Evolutionary conservation across 208 protist genomes (phyloP), one percentile per base, ranked within the genome.

Genomic region (Novymonas esmeraldas): DNA sequence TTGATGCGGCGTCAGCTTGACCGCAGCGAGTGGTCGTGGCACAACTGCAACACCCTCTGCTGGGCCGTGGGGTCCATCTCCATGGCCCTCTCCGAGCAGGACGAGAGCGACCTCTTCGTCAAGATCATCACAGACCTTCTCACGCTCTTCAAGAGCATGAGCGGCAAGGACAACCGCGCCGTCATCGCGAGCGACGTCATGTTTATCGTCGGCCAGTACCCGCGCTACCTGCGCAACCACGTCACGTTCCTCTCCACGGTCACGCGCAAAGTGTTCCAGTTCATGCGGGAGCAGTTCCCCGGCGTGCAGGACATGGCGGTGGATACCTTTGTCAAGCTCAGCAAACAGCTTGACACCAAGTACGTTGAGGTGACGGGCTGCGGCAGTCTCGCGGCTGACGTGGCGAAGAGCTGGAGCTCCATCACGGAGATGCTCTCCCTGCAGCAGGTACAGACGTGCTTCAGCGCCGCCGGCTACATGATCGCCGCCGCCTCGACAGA

Each of bases 271-370:
- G 88, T 99, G 9, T 99, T 99, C 69, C 98, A 99, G 73, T 99
- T 99, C 74, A 99, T 99, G 99, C 94, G 98, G 51, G 99, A 99
- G 69, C 85, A 84, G 26, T 98, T 99, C 76, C 96, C 95, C 5
- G 99, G 99, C 26, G 98, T 99, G 34, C 98, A 99, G 81, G 99
- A 99, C 77, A 99, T 99, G 99, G 95, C 98, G 76, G 68, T 99
- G 70, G 99, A 99, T 66, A 99, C 99, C 0, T 99, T 99, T 63
- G 79, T 99, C 48, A 99, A 99, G 81, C 98, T 99, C 50, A 85
- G 95, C 14, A 82, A 98, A 38, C 92, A 98, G 62, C 98, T 99
- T 49, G 81, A 68, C 76, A 13, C 82, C 81, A 46, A 99, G 99
- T 96, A 96, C 59, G 73, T 16, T 68, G 93, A 64, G 28, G 51